Evolutionary conservation across 352 stramenopile genomes (phyloP).

Genomic region (Pythium diclinum): DNA sequence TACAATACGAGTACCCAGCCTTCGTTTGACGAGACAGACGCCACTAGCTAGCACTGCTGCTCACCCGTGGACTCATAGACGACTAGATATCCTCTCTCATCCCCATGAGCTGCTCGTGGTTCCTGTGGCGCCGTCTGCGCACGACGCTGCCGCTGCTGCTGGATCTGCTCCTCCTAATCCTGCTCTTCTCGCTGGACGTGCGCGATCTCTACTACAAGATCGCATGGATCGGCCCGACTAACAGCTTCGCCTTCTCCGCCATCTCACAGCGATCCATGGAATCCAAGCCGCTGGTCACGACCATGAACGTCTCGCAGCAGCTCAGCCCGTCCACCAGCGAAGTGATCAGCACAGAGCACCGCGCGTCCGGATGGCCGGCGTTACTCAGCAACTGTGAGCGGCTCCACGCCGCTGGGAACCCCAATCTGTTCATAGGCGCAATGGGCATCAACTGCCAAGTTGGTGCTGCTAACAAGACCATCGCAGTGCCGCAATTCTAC

Average conservation of each 20-base stretch:
- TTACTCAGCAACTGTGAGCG: slow-evolving; percentile 9
- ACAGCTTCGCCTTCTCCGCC: slow-evolving; percentile 37
- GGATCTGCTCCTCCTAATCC: slow-evolving; percentile 16
- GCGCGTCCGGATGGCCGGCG: slow-evolving; percentile 15
- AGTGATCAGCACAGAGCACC: not conserved
- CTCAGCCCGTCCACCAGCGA: not conserved
- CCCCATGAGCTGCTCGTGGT: not conserved
- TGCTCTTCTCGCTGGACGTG: slow-evolving; percentile 29
- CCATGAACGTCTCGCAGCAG: slow-evolving; percentile 3
- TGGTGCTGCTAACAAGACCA: not conserved
- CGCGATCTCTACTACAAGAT: slow-evolving; percentile 56
- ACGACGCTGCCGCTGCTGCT: slow-evolving; percentile 15
- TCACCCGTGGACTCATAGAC: too few species aligned
- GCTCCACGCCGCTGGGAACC: not conserved
- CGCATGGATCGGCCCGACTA: slow-evolving; percentile 40
- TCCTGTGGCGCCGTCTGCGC: slow-evolving; percentile 11
- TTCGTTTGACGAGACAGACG: too few species aligned
- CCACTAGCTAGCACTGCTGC: too few species aligned
- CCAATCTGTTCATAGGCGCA: slow-evolving; percentile 16
- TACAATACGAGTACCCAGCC: not conserved
- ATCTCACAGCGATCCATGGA: slow-evolving; percentile 21
- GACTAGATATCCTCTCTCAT: too few species aligned
- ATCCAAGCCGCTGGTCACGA: slow-evolving; percentile 1
- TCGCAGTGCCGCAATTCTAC: slow-evolving; percentile 2
- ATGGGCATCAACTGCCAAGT: slow-evolving; percentile 18